Conservation (phyloP, 306 rosid genomes). For the Fagus sylvatica region DNA sequence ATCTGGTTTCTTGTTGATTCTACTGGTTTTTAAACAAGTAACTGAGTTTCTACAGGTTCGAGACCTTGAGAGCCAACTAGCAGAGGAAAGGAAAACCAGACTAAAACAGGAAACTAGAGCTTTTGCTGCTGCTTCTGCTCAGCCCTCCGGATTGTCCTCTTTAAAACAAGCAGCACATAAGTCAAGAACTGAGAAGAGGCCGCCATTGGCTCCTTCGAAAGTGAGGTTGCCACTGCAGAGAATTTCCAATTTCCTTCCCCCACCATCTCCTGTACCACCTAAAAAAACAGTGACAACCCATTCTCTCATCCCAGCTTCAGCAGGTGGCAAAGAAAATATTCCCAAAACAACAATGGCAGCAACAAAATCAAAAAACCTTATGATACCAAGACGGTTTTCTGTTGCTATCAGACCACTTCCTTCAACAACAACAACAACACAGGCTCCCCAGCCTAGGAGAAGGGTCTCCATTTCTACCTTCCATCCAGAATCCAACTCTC, state of each 20-base stretch:
- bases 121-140: slow-evolving; percentile 56
- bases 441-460: slow-evolving; percentile 74
- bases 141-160: slow-evolving; percentile 38
- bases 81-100: slow-evolving; percentile 83
- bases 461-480: slow-evolving; percentile 75
- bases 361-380: slow-evolving; percentile 28
- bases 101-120: slow-evolving; percentile 78
- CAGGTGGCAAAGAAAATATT: slow-evolving; percentile 69
- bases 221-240: slow-evolving; percentile 68
- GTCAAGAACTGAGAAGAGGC: slow-evolving; percentile 54
- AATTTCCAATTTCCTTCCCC: slow-evolving; percentile 63
- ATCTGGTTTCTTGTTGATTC: neutral
- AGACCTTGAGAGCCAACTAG: slow-evolving; percentile 86
- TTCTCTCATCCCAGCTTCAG: slow-evolving; percentile 24
- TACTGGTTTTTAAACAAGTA: neutral
- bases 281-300: slow-evolving; percentile 28
- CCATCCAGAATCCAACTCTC: slow-evolving; percentile 57
- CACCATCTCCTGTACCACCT: slow-evolving; percentile 51
- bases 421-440: slow-evolving; percentile 32
- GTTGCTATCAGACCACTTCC: slow-evolving; percentile 62
- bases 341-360: slow-evolving; percentile 37
- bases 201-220: slow-evolving; percentile 77
- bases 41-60: slow-evolving; percentile 54
- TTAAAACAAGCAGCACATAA: slow-evolving; percentile 38
- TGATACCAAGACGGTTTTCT: slow-evolving; percentile 63